Percentiles rank a stretch among this genome's conserved stretches.
These are phyloP conservation scores for Aspergillus sp. DNA, from an alignment of 2,329 filamentous ascomycete genomes.

Conservation along the genomic window DNA sequence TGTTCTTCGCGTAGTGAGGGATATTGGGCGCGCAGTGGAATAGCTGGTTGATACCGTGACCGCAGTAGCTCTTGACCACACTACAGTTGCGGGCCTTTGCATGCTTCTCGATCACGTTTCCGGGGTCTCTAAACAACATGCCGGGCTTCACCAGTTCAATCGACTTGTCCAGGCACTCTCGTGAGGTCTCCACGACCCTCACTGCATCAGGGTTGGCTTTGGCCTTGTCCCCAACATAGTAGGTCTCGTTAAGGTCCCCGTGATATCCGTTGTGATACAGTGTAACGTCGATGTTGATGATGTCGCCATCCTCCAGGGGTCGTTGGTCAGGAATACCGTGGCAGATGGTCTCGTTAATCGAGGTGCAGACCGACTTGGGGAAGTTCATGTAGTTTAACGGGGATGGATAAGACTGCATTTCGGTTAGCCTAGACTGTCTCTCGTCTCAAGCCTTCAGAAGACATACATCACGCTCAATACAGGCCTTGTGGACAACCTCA, in stretches of 20 bases:
- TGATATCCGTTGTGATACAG: constrained; percentile 93
- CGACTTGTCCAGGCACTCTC: constrained; percentile 81
- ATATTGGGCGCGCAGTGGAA: constrained; percentile 94
- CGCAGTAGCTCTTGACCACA: constrained; percentile 92
- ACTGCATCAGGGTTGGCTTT: constrained; percentile 76
- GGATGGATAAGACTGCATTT: constrained; percentile 76
- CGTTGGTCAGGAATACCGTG: constrained; percentile 95
- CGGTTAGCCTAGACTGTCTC: constrained; percentile 7
- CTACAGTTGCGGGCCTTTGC: constrained; percentile 79
- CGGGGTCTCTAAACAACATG: constrained; percentile 83
- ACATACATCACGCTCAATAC: constrained; percentile 80
- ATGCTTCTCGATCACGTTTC: constrained; percentile 90
- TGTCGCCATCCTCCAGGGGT: constrained; percentile 80
- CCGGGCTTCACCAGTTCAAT: constrained; percentile 91
- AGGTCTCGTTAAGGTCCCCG: constrained; percentile 95
- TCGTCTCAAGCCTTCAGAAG: not conserved
- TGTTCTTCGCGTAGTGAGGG: constrained; percentile 97
- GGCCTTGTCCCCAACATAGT: constrained; percentile 89
- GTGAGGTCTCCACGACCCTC: constrained; percentile 79
- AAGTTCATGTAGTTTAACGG: constrained; percentile 93
- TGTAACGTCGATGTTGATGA: constrained; percentile 93
- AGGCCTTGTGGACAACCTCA: constrained; percentile 89
- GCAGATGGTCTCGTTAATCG: constrained; percentile 94
- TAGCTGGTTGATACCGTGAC: constrained; percentile 85
- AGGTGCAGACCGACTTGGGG: constrained; percentile 96